Conservation (phyloP, 1,139 yeast genomes). For the Blastobotrys serpentis region DNA sequence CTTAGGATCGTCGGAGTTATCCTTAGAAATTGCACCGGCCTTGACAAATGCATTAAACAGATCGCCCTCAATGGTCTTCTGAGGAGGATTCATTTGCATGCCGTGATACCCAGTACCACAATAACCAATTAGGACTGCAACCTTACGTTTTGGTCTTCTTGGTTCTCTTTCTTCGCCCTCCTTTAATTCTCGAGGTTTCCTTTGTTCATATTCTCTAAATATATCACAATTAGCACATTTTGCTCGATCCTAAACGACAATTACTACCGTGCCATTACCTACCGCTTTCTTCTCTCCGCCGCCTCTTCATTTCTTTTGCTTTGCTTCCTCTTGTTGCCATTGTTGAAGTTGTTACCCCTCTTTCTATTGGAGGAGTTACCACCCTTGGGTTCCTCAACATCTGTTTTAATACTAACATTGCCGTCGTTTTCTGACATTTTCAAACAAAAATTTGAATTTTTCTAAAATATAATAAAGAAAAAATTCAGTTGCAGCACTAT, state of each 20-base stretch:
- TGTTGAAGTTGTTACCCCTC: slow-evolving; percentile 3
- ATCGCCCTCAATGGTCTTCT: slow-evolving; percentile 89
- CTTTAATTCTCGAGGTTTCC: slow-evolving; percentile 25
- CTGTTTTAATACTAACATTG: not conserved
- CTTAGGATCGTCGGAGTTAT: slow-evolving; percentile 85
- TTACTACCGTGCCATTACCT: slow-evolving; percentile 2
- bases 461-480: not conserved
- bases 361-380: not conserved
- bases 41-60: slow-evolving; percentile 77
- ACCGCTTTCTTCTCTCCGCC: slow-evolving; percentile 13
- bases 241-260: not conserved
- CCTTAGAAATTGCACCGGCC: slow-evolving; percentile 89
- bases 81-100: slow-evolving; percentile 92
- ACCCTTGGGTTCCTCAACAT: not conserved
- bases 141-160: slow-evolving; percentile 77
- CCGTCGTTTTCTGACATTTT: not conserved
- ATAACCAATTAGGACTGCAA: slow-evolving; percentile 90
- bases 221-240: not conserved
- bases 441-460: not conserved
- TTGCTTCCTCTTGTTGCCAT: slow-evolving; percentile 4
- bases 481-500: not conserved
- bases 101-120: slow-evolving; percentile 99
- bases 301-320: slow-evolving; percentile 12
- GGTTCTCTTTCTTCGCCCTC: slow-evolving; percentile 42
- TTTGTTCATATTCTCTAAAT: slow-evolving; percentile 15